Evolutionary conservation across 2,329 filamentous ascomycete genomes (phyloP), one percentile per base, ranked within the genome.

Genomic region (Hymenoscyphus scutula): DNA sequence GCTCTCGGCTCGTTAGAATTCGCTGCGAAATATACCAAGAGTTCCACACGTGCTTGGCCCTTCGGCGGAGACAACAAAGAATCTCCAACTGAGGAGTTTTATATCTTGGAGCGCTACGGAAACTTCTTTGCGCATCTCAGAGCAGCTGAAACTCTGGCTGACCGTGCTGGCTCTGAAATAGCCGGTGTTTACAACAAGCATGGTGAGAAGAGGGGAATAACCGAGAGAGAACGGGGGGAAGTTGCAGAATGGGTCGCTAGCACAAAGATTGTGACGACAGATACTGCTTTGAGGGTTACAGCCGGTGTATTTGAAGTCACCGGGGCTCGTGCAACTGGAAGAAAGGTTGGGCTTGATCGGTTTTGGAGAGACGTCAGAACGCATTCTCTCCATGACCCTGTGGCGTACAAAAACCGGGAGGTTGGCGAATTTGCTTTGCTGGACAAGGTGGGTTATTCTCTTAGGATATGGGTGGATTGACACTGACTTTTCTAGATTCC

Each of bases 361-460:
- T 89, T 86, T 73, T 89, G 85, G 85, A 78, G 86, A 54, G 86
- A 89, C 69, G 76, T 89, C n/a, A 74, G 87, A 5, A 88, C 85
- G 4, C 87, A 89, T 74, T 83, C 81, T 0, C 72, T 89, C 68
- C 86, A 89, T 74, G 87, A 89, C 72, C 86, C 86, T 0, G 85
- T 89, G 30, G 83, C 85, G 27, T 89, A 88, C 69, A 89, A 89
- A 78, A 85, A 87, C 62, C 74, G 82, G 2, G 86, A 89, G 73
- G 68, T 88, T 58, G 86, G 86, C 0, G 74, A 82, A 25, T 89
- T 79, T 70, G 77, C 81, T 45, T 69, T 89, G 60, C 68, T 88
- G 57, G 79, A 77, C 15, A 83, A 88, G 64, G 67, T 69, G 41
- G 57, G 67, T 62, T 37, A 17, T 1, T 5, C 13, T 17, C 17